Evolutionary conservation across 1,139 yeast genomes (phyloP), one percentile per base, ranked within the genome.

Genomic region (Schwanniomyces etchellsii): DNA sequence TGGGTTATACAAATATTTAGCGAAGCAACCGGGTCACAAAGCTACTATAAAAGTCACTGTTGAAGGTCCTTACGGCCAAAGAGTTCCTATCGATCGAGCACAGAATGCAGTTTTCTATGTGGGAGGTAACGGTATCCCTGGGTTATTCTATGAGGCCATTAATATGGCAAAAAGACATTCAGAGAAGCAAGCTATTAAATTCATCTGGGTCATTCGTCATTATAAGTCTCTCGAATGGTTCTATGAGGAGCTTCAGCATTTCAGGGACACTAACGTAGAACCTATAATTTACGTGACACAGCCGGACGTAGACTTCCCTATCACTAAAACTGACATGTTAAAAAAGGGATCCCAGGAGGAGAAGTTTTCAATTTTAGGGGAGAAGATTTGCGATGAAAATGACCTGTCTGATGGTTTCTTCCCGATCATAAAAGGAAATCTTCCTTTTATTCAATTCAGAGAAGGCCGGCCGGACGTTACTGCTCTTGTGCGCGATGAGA

Each of bases 101-200:
- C 56, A 60, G 24, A 48, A 52, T 10, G 60, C 63, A 10, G 56
- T 60, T 1, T 61, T 57, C 32, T 36, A 63, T 28, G 66, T 68
- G 14, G 68, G 70, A n/a, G 70, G 70, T 24, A 61, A 55, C 38
- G 70, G 70, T 34, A 59, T 64, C 26, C 68, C 70, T 1, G 69
- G 65, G 14, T 56, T 67, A 18, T 62, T 53, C 36, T 57, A 59
- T 28, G 70, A 62, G 39, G 64, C 64, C 4, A 46, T 63, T 32
- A 51, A 55, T 28, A 45, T 62, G 31, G 47, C 53, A 7, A 31
- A 34, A 14, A 36, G 36, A 18, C 38, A 43, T 14, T 48, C 44
- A 17, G 53, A 48, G 18, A 36, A 36, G 4, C 48, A 45, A 17
- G 52, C 47, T 21, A 35, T 62, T 26, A 60, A 57, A 37, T 47